Conservation (phyloP, 148 eudicot species). For the Mesembryanthemum crystallinum region DNA sequence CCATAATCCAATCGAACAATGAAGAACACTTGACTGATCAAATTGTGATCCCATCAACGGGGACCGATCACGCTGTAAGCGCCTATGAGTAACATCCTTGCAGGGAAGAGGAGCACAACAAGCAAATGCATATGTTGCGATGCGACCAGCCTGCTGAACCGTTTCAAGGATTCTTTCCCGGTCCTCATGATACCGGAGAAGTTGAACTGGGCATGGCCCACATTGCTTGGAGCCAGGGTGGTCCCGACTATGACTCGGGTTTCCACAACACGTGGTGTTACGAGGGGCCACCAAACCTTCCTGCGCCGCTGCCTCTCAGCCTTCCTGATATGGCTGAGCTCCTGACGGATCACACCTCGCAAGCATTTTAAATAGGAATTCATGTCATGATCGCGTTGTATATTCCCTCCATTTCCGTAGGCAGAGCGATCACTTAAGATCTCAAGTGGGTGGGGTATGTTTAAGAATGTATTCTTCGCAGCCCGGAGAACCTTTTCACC, state of each 20-base stretch:
- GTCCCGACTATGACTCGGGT: constrained; percentile 37
- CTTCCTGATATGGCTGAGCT: constrained; percentile 58
- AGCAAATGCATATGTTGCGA: constrained; percentile 86
- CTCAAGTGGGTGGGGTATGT: constrained; percentile 93
- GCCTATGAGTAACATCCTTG: constrained; percentile 53
- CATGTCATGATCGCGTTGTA: constrained; percentile 89
- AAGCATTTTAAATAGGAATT: constrained; percentile 65
- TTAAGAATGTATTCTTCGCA: constrained; percentile 61
- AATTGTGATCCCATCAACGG: constrained; percentile 9
- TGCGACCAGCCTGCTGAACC: constrained; percentile 67
- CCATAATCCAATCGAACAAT: neutral
- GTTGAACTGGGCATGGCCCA: constrained; percentile 34
- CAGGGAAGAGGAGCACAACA: constrained; percentile 65
- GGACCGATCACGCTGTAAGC: constrained; percentile 36
- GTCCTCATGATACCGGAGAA: constrained; percentile 51
- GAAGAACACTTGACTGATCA: neutral
- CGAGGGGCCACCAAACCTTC: constrained; percentile 71
- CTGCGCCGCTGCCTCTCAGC: constrained; percentile 46
- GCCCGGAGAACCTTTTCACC: constrained; percentile 62
- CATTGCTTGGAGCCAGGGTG: constrained; percentile 28
- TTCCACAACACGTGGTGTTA: constrained; percentile 35
- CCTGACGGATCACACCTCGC: constrained; percentile 61
- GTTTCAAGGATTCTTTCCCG: constrained; percentile 60
- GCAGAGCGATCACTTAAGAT: constrained; percentile 84
- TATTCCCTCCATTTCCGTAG: constrained; percentile 74